Percentiles rank a stretch among this genome's conserved stretches.
Evolutionary conservation across 352 stramenopile species (phyloP).

Genomic region (Phytophthora megakarya): DNA sequence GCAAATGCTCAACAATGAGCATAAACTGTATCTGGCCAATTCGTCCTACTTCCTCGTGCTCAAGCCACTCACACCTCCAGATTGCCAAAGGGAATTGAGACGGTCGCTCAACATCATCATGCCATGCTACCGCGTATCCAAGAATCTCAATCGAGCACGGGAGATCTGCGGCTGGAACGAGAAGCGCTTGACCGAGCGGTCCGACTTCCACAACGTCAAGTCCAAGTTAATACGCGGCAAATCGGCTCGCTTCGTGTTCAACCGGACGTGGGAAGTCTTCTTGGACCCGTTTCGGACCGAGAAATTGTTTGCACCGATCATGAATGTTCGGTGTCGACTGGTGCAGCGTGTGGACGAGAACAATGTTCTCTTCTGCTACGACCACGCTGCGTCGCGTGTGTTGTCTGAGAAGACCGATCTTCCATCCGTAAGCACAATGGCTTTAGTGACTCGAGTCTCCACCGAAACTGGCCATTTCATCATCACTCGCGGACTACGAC

Average conservation of each 20-base stretch:
- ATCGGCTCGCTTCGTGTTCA: conserved; percentile 26
- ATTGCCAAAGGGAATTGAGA: conserved; percentile 25
- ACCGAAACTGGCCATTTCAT: conserved; percentile 32
- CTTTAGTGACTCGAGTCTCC: conserved; percentile 30
- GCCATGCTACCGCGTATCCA: conserved; percentile 9
- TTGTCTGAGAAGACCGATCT: conserved; percentile 35
- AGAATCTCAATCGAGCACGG: conserved; percentile 16
- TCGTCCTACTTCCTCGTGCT: conserved; percentile 39
- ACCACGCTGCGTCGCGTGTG: conserved; percentile 30
- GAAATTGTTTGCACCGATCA: conserved; percentile 32
- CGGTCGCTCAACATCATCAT: conserved; percentile 21
- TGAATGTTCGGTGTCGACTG: conserved; percentile 34
- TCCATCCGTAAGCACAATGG: conserved; percentile 28
- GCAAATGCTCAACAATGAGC: conserved; percentile 38
- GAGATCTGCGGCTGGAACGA: conserved; percentile 41
- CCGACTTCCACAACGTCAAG: conserved; percentile 36
- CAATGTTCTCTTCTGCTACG: conserved; percentile 41
- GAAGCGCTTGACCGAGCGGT: conserved; percentile 25
- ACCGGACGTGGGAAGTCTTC: conserved; percentile 38
- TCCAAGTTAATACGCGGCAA: conserved; percentile 30
- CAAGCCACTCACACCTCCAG: conserved; percentile 28
- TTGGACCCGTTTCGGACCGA: conserved; percentile 30
- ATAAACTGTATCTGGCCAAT: conserved; percentile 38
- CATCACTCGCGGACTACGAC: conserved; percentile 42
- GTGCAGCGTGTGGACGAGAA: conserved; percentile 41